phyloP scores from a whole-genome alignment of 495 filamentous ascomycete species.

The Tuber microsphaerosporum region DNA sequence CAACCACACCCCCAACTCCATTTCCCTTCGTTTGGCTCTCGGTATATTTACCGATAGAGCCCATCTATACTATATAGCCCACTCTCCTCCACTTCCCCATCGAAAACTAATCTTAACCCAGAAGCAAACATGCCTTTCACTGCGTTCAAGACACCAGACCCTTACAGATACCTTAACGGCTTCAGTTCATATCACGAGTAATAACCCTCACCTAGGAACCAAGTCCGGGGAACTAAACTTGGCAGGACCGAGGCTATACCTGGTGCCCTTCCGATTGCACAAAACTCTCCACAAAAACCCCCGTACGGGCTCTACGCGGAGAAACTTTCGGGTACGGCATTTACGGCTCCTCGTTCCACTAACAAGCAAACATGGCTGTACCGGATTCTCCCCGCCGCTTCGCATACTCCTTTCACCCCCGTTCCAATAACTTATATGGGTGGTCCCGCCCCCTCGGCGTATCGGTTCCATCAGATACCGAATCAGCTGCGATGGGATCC shows the following conservation, averaged over 20 bases:
- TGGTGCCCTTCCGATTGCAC: constrained; percentile 50
- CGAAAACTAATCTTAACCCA: not conserved
- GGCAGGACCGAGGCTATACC: constrained; percentile 34
- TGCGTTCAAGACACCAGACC: constrained; percentile 51
- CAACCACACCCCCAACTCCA: not conserved
- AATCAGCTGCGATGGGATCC: constrained; percentile 91
- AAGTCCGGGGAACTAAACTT: not conserved
- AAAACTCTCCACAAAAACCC: constrained; percentile 84
- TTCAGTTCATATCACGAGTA: constrained; percentile 60
- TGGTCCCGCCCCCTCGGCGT: not conserved
- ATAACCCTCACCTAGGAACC: constrained; percentile 15
- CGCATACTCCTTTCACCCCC: constrained; percentile 66
- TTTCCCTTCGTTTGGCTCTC: not conserved
- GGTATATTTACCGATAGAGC: not conserved
- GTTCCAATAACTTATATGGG: constrained; percentile 27
- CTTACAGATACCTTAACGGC: constrained; percentile 62
- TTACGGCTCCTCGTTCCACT: constrained; percentile 80
- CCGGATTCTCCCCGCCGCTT: constrained; percentile 73
- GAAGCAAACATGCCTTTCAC: constrained; percentile 51
- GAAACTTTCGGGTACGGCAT: constrained; percentile 88
- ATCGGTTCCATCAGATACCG: constrained; percentile 61
- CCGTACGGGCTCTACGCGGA: constrained; percentile 81
- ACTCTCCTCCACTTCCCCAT: not conserved
- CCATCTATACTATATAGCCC: not conserved
- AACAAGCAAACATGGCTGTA: constrained; percentile 96